phyloP scores from a whole-genome alignment of 1,139 yeast genomes.

The Arxiozyma slooffiae region DNA sequence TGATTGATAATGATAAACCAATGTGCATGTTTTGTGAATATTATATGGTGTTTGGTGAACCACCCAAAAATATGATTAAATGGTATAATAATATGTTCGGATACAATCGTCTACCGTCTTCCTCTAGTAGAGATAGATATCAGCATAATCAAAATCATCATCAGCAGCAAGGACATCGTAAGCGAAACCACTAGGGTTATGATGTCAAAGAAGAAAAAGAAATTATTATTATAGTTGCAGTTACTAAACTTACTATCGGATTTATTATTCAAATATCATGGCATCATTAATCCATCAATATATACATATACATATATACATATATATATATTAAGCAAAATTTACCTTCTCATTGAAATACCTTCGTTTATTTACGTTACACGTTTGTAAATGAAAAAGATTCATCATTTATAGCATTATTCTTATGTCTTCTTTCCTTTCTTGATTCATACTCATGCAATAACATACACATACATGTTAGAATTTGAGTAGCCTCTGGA shows the following conservation, averaged over 20 bases:
- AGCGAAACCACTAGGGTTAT: conserved; percentile 13
- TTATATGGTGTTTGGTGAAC: conserved; percentile 45
- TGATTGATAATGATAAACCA: conserved; percentile 20
- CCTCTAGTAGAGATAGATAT: conserved; percentile 5
- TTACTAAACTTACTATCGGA: not conserved
- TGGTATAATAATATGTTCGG: conserved; percentile 36
- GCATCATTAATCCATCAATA: not conserved
- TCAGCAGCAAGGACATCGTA: conserved; percentile 10
- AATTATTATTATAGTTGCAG: not conserved
- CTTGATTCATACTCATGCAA: conserved; percentile 28
- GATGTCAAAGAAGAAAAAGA: not conserved
- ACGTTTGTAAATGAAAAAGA: not conserved
- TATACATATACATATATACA: not conserved
- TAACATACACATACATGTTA: conserved; percentile 32
- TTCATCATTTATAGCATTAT: not conserved
- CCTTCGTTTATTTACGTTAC: too few relatives aligned
- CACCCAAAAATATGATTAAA: conserved; percentile 40
- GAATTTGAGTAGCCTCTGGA: conserved; percentile 28
- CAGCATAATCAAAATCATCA: conserved; percentile 8
- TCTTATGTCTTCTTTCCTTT: conserved; percentile 22
- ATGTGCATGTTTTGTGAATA: conserved; percentile 54
- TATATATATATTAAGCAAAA: too few relatives aligned
- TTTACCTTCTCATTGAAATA: not conserved
- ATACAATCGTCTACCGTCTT: conserved; percentile 18
- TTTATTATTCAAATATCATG: too few relatives aligned